Percentiles rank a stretch among this genome's conserved stretches.
Evolutionary conservation across 2,329 filamentous ascomycete genomes (phyloP).

Genomic region (Grosmannia huntii): DNA sequence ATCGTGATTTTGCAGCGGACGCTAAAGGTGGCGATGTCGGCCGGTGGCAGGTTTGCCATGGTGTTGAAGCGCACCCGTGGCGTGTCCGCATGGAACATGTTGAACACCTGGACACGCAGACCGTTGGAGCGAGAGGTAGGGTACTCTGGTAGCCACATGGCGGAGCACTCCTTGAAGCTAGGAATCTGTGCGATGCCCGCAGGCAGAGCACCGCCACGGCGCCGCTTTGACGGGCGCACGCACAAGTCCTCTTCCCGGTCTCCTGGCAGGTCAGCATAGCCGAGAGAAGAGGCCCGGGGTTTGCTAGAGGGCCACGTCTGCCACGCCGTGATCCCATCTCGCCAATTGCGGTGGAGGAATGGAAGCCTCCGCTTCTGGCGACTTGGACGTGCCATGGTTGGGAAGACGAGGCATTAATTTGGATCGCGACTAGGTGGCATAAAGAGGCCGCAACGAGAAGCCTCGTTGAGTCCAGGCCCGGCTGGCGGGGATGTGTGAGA

Average conservation of each 20-base stretch:
- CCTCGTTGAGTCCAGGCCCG: neutral
- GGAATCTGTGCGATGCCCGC: neutral
- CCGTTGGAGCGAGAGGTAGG: slow-evolving; percentile 15
- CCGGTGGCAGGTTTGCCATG: slow-evolving; percentile 21
- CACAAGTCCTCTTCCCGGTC: slow-evolving; percentile 21
- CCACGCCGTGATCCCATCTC: slow-evolving; percentile 30
- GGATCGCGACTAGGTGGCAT: neutral
- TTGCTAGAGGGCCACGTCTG: slow-evolving; percentile 19
- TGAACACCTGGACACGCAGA: slow-evolving; percentile 40
- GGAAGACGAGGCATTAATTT: neutral
- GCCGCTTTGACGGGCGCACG: slow-evolving; percentile 34
- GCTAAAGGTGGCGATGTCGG: slow-evolving; percentile 22
- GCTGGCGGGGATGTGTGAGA: neutral
- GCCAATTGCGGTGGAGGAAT: slow-evolving; percentile 43
- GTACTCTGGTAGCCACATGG: slow-evolving; percentile 11
- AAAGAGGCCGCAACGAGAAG: neutral
- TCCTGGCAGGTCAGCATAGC: neutral
- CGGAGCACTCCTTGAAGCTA: neutral
- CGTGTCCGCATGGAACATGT: slow-evolving; percentile 36
- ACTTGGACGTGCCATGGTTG: neutral
- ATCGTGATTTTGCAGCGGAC: slow-evolving; percentile 32
- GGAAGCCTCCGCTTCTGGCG: slow-evolving; percentile 22
- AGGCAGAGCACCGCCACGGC: slow-evolving; percentile 25
- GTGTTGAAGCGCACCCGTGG: slow-evolving; percentile 24
- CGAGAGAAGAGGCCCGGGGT: neutral